A percentile compares a stretch with the other conserved stretches of the same genome.
Evolutionary conservation across 306 rosid species (phyloP).

Genomic region (Carpinus viminea): DNA sequence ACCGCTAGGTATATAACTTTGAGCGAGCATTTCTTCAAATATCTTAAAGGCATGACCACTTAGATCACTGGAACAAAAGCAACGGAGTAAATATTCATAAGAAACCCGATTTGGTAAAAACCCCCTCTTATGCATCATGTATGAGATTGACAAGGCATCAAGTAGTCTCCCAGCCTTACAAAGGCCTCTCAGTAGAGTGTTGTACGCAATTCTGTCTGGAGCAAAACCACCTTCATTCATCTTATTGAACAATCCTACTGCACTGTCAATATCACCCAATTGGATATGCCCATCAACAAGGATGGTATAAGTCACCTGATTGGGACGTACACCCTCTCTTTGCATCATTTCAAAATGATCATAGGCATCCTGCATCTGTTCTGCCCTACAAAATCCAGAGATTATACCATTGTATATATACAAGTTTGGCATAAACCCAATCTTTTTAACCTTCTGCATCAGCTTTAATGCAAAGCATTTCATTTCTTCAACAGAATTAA

Average conservation of each 20-base stretch:
- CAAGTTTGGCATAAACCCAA: slow-evolving; percentile 31
- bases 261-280: slow-evolving; percentile 37
- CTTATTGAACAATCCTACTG: slow-evolving; percentile 41
- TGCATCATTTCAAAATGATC: slow-evolving; percentile 42
- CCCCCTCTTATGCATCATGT: slow-evolving; percentile 37
- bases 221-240: slow-evolving; percentile 41
- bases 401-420: slow-evolving; percentile 41
- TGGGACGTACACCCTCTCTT: slow-evolving; percentile 45
- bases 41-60: slow-evolving; percentile 27
- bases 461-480: slow-evolving; percentile 33
- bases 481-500: slow-evolving; percentile 17
- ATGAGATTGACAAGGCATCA: slow-evolving; percentile 39
- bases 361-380: slow-evolving; percentile 36
- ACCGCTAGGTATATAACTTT: slow-evolving; percentile 5
- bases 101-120: slow-evolving; percentile 22
- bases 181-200: slow-evolving; percentile 44
- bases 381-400: slow-evolving; percentile 38
- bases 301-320: slow-evolving; percentile 46
- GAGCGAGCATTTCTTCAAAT: slow-evolving; percentile 36
- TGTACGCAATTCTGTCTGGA: slow-evolving; percentile 39
- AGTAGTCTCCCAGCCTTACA: slow-evolving; percentile 30
- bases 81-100: slow-evolving; percentile 26
- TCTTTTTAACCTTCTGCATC: slow-evolving; percentile 27
- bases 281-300: slow-evolving; percentile 44
- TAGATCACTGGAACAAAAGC: slow-evolving; percentile 20